These are phyloP conservation scores for Aspergillus sp. DNA, from an alignment of 2,329 filamentous ascomycete genomes.

Conservation along the genomic window DNA sequence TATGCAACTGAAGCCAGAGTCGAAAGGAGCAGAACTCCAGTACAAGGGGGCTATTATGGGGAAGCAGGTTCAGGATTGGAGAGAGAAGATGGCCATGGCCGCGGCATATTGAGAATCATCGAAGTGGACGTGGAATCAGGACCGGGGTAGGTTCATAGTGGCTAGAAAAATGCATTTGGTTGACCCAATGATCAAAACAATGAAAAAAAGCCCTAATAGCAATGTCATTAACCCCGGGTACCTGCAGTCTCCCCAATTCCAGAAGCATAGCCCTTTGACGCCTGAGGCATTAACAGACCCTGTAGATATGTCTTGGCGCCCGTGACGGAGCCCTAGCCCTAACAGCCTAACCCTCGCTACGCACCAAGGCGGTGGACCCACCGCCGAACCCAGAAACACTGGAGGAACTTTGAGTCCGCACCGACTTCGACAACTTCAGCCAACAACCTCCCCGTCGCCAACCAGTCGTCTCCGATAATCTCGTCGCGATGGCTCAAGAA, in stretches of 20 bases:
- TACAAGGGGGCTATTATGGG: background rate
- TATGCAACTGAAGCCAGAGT: constrained; percentile 16
- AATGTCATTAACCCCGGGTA: background rate
- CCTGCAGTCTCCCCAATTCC: background rate
- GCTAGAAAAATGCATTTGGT: no score
- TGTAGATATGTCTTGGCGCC: background rate
- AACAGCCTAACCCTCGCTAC: constrained; percentile 39
- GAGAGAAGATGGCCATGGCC: background rate
- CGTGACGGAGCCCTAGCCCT: constrained; percentile 37
- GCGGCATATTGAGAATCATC: constrained; percentile 21
- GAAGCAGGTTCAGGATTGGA: background rate
- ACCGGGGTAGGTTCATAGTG: constrained; percentile 1
- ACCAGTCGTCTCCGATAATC: constrained; percentile 30
- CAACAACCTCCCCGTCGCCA: constrained; percentile 31
- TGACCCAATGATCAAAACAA: background rate
- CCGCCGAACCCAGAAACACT: constrained; percentile 30
- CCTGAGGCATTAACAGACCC: constrained; percentile 6
- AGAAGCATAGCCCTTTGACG: background rate
- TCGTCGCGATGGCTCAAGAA: constrained; percentile 52
- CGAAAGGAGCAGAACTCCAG: background rate
- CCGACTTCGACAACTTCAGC: constrained; percentile 27
- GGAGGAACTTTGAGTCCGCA: background rate
- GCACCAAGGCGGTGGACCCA: constrained; percentile 22
- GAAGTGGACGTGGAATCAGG: constrained; percentile 24
- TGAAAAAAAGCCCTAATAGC: background rate